A percentile compares a stretch with the other conserved stretches of the same genome.
These are phyloP conservation scores for Colletotrichum sp. DNA, from an alignment of 2,329 filamentous ascomycete genomes.

Conservation along the genomic window DNA sequence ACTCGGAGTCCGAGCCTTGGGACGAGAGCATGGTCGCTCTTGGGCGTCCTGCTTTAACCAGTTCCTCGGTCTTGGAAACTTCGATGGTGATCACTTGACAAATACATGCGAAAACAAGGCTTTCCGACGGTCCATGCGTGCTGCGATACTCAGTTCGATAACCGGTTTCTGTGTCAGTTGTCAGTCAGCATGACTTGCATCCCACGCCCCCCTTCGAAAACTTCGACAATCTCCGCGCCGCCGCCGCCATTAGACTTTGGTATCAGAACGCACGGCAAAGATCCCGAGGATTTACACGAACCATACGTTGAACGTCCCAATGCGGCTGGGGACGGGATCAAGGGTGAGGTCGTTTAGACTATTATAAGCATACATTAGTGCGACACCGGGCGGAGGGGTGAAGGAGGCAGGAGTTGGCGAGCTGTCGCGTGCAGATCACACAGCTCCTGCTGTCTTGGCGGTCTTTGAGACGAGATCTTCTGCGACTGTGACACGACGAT, in stretches of 20 bases:
- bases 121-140: neutral
- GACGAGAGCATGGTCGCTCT: neutral
- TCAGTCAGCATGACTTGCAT: neutral
- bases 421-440: slow-evolving; percentile 9
- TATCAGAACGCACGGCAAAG: neutral
- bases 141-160: neutral
- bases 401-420: slow-evolving; percentile 6
- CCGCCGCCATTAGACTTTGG: neutral
- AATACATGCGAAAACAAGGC: neutral
- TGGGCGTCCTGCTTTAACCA: neutral
- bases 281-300: neutral
- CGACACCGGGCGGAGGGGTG: neutral
- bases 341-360: neutral
- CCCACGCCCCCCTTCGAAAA: neutral
- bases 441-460: neutral
- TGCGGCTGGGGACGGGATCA: neutral
- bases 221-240: neutral
- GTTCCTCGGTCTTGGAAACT: neutral
- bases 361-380: neutral
- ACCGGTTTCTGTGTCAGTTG: neutral
- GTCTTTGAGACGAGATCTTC: slow-evolving; percentile 2
- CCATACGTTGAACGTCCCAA: neutral
- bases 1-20: neutral
- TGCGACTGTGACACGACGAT: slow-evolving; percentile 9
- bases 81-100: neutral